Evolutionary conservation across 805 yeast genomes (phyloP), one percentile per base, ranked within the genome.

Genomic region (Candida orba): DNA sequence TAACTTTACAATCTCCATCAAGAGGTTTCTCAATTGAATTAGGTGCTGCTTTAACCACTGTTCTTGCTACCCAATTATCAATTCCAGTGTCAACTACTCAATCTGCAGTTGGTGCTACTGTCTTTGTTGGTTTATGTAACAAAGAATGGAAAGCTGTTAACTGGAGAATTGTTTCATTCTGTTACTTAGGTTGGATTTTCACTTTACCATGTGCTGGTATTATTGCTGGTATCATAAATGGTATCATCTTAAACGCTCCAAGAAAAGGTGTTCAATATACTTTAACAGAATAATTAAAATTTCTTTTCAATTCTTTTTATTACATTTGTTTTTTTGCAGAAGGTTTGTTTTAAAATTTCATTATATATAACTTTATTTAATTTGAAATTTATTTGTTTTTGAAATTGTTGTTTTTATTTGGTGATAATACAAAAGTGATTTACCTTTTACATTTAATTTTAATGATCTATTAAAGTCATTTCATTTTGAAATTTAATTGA

Each of bases 1-100:
- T 83, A 63, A 83, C 83, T 43, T 68, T 81, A 53, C 88, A 81
- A 67, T 81, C 89, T 0, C 91, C 91, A 39, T 71, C 88, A 4
- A 71, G 91, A 64, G 91, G 91, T 12, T 84, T 81, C 57, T 66
- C 85, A 12, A 78, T 83, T 58, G 91, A 83, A 65, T 66, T 83
- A 34, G 90, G 89, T 47, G 86, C 90, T 48, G 90, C 90, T 34
- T 64, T 81, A 42, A 82, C 91, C 8, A 76, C 80, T 9, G 80
- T 81, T 37, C 74, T 84, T 77, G 90, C 91, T 27, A 77, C 91
- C 6, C 83, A 80, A 60, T 69, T 83, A 49, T 67, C 72, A 6
- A 78, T 83, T 50, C 91, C 91, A 37, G 76, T 82, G 29, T 81
- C 89, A 8, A 84, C 91, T 25, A 84, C 91, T 5, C 90, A 83